Percentiles rank a stretch among this genome's conserved stretches.
phyloP scores from a whole-genome alignment of 352 stramenopile genomes.

The Phytophthora quininea region DNA sequence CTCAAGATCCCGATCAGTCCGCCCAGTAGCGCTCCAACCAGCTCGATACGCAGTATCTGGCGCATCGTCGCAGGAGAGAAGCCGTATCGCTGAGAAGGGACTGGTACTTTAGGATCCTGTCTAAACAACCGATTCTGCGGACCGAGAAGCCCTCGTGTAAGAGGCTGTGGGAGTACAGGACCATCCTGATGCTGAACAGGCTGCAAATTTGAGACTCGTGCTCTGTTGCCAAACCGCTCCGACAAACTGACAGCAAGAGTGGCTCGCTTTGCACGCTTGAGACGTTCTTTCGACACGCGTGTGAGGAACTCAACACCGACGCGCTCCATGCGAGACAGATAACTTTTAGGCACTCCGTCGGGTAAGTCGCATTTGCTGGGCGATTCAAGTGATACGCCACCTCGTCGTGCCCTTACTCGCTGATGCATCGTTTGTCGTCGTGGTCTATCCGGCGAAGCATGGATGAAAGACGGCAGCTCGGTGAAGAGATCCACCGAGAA shows the following conservation, averaged over 20 bases:
- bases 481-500: slow-evolving; percentile 54
- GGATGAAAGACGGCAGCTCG: slow-evolving; percentile 48
- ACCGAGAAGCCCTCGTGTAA: background rate
- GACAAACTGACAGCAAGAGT: slow-evolving; percentile 14
- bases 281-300: slow-evolving; percentile 41
- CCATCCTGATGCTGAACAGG: background rate
- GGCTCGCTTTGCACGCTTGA: slow-evolving; percentile 24
- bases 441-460: slow-evolving; percentile 11
- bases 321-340: slow-evolving; percentile 47
- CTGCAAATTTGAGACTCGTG: slow-evolving; percentile 13
- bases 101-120: background rate
- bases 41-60: slow-evolving; percentile 42
- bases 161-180: background rate
- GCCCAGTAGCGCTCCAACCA: slow-evolving; percentile 27
- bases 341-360: slow-evolving; percentile 5
- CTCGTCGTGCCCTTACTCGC: slow-evolving; percentile 3
- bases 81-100: slow-evolving; percentile 19
- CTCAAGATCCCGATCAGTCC: slow-evolving; percentile 36
- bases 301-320: slow-evolving; percentile 49
- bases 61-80: slow-evolving; percentile 33
- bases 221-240: slow-evolving; percentile 7
- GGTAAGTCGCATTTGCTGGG: background rate
- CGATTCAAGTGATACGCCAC: slow-evolving; percentile 1
- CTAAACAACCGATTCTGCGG: background rate
- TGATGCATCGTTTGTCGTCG: slow-evolving; percentile 5